Conservation (phyloP, 1,284 basidiomycete genomes). For the Exsudoporus floridanus region DNA sequence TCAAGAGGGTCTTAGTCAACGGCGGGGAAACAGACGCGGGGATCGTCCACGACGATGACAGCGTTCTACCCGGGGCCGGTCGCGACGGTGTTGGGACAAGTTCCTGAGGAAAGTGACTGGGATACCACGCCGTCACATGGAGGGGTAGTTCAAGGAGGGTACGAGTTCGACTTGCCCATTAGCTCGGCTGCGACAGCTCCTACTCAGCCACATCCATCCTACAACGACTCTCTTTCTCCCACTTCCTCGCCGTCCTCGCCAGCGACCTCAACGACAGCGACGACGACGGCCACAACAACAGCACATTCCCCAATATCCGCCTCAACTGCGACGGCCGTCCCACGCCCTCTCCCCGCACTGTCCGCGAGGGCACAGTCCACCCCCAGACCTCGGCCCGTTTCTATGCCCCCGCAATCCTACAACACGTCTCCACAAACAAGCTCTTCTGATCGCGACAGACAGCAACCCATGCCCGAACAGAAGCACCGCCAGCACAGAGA, state of each 20-base stretch:
- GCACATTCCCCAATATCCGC: not conserved
- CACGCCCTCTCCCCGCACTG: conserved; percentile 31
- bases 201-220: conserved; percentile 22
- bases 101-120: conserved; percentile 35
- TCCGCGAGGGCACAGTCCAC: conserved; percentile 22
- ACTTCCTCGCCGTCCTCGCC: conserved; percentile 17
- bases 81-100: conserved; percentile 28
- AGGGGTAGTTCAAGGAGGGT: conserved; percentile 48
- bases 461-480: conserved; percentile 34
- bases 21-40: conserved; percentile 4
- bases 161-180: conserved; percentile 57
- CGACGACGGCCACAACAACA: conserved; percentile 12
- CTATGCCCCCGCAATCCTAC: conserved; percentile 64
- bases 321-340: conserved; percentile 19
- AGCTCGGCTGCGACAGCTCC: conserved; percentile 16
- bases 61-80: conserved; percentile 37
- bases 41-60: conserved; percentile 35
- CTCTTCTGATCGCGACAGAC: conserved; percentile 36
- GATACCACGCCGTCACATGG: conserved; percentile 56
- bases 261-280: conserved; percentile 10
- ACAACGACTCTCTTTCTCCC: conserved; percentile 17
- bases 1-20: conserved; percentile 18
- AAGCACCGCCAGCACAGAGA: conserved; percentile 36
- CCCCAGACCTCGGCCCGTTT: conserved; percentile 58
- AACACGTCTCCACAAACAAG: conserved; percentile 33